Base-by-base conservation (phyloP, 2,329 filamentous ascomycete genomes). In the Mariannaea elegans region DNA sequence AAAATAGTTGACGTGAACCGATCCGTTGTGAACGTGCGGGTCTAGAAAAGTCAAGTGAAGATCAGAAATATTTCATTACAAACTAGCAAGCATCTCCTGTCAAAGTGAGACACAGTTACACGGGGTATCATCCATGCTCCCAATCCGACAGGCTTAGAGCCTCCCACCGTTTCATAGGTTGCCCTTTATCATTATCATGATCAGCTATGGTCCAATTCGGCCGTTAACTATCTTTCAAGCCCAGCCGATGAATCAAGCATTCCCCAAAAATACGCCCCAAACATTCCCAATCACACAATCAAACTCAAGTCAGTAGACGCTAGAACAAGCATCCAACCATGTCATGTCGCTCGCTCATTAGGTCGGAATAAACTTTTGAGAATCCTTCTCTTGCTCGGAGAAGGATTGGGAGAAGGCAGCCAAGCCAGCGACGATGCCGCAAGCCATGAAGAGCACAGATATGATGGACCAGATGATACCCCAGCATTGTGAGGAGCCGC, bases 401-500 rank as follows among this genome's bases (percentile, higher is more conserved):
- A 87, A 89, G 2, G 87, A 87, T 75, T 93, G 82, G 0, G 87
- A 88, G 70, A 94, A 94, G 7, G 90, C 90, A 1, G 90, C 91
- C 39, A 94, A 83, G 1, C 89, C 91, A 4, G 88, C 90, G n/a
- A 94, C 76, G 63, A 94, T 93, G 2, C 87, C 90, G 13, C 81
- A 80, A 6, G 87, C 84, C 89, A 94, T 92, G 72, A 94, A 88
- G 0, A 83, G 63, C 21, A 93, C 71, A 1, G 89, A 91, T 52
- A 94, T 84, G 50, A 94, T 78, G 48, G 86, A 89, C 91, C 91
- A 94, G 52, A 93, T 85, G 13, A 93, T 80, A 8, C 91, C 91
- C 91, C 91, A 93, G 80, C 90, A 93, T 71, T 90, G 89, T 1
- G 90, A 92, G 0, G 90, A 93, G 32, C 91, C 91, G 10, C 91